Evolutionary conservation across 2,329 filamentous ascomycete genomes (phyloP).

Genomic region (Trichoderma endophyticum): DNA sequence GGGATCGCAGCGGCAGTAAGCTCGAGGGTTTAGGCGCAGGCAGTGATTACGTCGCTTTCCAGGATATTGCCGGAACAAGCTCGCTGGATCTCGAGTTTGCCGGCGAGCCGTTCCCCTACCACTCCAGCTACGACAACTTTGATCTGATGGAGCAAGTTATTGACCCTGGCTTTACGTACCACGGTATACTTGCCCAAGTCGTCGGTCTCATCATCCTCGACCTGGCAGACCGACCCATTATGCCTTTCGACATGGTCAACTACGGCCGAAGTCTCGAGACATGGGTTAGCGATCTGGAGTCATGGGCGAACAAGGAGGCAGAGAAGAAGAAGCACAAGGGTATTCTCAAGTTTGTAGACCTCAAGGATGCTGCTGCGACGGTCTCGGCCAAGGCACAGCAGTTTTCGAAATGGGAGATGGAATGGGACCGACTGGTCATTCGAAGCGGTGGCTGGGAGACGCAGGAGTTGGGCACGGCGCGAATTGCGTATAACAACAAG

Average conservation of each 20-base stretch:
- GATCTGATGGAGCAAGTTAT: slow-evolving; percentile 78
- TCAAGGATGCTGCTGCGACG: slow-evolving; percentile 55
- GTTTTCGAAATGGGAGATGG: slow-evolving; percentile 73
- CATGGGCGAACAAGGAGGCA: slow-evolving; percentile 59
- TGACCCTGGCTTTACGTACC: slow-evolving; percentile 81
- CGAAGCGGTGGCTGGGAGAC: slow-evolving; percentile 74
- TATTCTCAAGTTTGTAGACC: slow-evolving; percentile 31
- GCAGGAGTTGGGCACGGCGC: slow-evolving; percentile 59
- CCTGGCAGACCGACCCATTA: slow-evolving; percentile 72
- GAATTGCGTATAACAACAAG: slow-evolving; percentile 74
- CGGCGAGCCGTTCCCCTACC: slow-evolving; percentile 64
- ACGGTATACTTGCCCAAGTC: slow-evolving; percentile 74
- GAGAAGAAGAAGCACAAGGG: slow-evolving; percentile 27
- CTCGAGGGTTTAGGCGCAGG: slow-evolving; percentile 69
- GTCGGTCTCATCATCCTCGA: slow-evolving; percentile 82
- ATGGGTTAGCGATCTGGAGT: slow-evolving; percentile 65
- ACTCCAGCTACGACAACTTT: slow-evolving; percentile 87
- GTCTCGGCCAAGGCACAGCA: slow-evolving; percentile 50
- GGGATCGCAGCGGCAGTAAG: slow-evolving; percentile 61
- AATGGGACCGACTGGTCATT: slow-evolving; percentile 72
- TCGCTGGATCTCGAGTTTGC: slow-evolving; percentile 81
- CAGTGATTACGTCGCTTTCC: slow-evolving; percentile 86
- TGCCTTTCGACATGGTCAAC: slow-evolving; percentile 75
- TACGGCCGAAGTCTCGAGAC: slow-evolving; percentile 65
- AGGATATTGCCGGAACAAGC: slow-evolving; percentile 84